Evolutionary conservation across 129 eudicot species (phyloP).

Genomic region (Pittosporum tobira): DNA sequence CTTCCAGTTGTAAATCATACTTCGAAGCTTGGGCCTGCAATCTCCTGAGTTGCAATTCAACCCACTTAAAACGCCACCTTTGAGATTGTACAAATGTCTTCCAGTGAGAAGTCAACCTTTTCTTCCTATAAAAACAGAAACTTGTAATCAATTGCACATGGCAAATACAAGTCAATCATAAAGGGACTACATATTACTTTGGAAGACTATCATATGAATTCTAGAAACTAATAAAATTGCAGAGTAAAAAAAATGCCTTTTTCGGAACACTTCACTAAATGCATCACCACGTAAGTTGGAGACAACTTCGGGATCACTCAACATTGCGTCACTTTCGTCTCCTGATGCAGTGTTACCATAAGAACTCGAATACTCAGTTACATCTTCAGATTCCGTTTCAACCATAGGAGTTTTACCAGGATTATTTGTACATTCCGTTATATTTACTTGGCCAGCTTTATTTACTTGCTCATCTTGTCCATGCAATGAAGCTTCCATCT

Average conservation of each 20-base stretch:
- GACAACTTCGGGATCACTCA: slow-evolving; percentile 44
- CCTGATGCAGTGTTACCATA: slow-evolving; percentile 42
- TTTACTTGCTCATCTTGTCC: slow-evolving; percentile 12
- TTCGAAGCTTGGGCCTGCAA: slow-evolving; percentile 35
- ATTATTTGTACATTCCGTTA: slow-evolving; percentile 20
- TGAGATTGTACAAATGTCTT: slow-evolving; percentile 54
- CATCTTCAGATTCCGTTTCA: slow-evolving; percentile 28
- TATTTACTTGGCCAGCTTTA: slow-evolving; percentile 20
- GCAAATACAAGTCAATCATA: background rate
- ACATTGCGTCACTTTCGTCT: slow-evolving; percentile 24
- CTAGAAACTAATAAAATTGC: background rate
- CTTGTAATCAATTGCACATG: slow-evolving; percentile 10
- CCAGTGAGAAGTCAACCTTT: slow-evolving; percentile 78
- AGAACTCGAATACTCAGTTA: slow-evolving; percentile 72
- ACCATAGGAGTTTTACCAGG: slow-evolving; percentile 14
- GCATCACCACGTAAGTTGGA: slow-evolving; percentile 41
- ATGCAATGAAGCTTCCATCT: slow-evolving; percentile 12
- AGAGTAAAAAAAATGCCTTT: slow-evolving; percentile 31
- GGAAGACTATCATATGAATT: too few relatives aligned
- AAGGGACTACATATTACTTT: too few relatives aligned
- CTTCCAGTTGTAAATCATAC: slow-evolving; percentile 47
- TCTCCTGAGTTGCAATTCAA: slow-evolving; percentile 61
- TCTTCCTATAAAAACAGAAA: slow-evolving; percentile 47
- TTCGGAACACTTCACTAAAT: slow-evolving; percentile 28
- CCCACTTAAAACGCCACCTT: slow-evolving; percentile 90